Evolutionary conservation across 2,329 filamentous ascomycete genomes (phyloP).

Genomic region (Xylariaceae sp.): DNA sequence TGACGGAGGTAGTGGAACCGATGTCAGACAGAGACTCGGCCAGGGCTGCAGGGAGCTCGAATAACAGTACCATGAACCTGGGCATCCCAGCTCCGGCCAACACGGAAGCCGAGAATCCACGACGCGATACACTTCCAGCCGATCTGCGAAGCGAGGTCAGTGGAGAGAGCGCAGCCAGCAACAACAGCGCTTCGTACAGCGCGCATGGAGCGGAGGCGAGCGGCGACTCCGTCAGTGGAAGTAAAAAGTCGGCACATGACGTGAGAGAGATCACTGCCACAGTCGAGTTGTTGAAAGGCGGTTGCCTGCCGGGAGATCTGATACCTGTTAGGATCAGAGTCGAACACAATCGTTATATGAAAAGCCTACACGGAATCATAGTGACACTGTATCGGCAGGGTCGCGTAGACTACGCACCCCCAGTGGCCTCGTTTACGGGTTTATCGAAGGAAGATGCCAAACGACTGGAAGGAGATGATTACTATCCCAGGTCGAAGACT

Average conservation of each 20-base stretch:
- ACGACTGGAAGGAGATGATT: constrained; percentile 71
- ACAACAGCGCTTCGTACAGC: constrained; percentile 56
- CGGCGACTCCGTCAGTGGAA: constrained; percentile 45
- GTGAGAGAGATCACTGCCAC: constrained; percentile 81
- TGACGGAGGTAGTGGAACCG: constrained; percentile 37
- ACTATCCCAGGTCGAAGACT: constrained; percentile 80
- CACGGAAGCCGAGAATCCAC: constrained; percentile 33
- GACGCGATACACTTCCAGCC: constrained; percentile 33
- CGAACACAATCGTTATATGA: constrained; percentile 81
- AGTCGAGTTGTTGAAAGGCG: constrained; percentile 74
- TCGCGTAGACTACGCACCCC: constrained; percentile 72
- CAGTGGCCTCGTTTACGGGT: constrained; percentile 43
- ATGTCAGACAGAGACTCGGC: constrained; percentile 35
- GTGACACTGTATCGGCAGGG: constrained; percentile 89
- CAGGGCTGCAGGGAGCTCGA: constrained; percentile 33
- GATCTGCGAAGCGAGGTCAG: constrained; percentile 60
- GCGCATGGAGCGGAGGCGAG: constrained; percentile 39
- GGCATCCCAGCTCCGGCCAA: constrained; percentile 32
- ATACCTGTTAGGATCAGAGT: constrained; percentile 76
- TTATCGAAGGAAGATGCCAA: constrained; percentile 60
- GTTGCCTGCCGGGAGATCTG: constrained; percentile 78
- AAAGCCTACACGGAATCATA: constrained; percentile 88
- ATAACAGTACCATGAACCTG: constrained; percentile 36
- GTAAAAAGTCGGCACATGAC: constrained; percentile 46
- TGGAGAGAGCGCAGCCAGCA: constrained; percentile 63